Percentiles rank a stretch among this genome's conserved stretches.
These are phyloP conservation scores for Alternaria consortialis DNA, from an alignment of 2,329 filamentous ascomycete genomes.

Conservation along the genomic window DNA sequence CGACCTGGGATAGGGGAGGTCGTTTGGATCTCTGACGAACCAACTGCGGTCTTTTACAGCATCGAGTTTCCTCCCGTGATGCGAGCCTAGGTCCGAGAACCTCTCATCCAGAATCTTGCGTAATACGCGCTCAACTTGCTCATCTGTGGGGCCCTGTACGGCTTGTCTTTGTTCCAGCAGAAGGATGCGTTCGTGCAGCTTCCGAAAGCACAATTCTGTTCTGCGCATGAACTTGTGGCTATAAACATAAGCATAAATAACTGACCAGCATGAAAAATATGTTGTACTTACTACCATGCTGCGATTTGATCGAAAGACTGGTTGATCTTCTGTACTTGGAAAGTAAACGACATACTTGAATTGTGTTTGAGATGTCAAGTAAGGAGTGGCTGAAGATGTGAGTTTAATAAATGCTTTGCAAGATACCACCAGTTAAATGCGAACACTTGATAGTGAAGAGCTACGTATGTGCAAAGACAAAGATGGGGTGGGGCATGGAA, in stretches of 20 bases:
- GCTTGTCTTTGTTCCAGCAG: slow-evolving; percentile 39
- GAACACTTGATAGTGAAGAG: neutral
- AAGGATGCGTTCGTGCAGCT: slow-evolving; percentile 38
- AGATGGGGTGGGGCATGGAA: neutral
- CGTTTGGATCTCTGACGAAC: slow-evolving; percentile 30
- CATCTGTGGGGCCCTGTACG: slow-evolving; percentile 37
- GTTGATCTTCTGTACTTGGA: slow-evolving; percentile 45
- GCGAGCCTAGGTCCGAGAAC: slow-evolving; percentile 29
- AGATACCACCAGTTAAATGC: neutral
- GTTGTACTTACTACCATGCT: slow-evolving; percentile 43
- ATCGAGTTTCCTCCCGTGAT: slow-evolving; percentile 16
- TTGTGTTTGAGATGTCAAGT: neutral
- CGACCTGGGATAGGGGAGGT: slow-evolving; percentile 20
- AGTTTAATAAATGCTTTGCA: neutral
- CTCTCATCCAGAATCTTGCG: slow-evolving; percentile 48
- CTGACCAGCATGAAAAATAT: neutral
- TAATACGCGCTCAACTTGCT: slow-evolving; percentile 48
- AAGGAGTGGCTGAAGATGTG: neutral
- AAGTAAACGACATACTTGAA: slow-evolving; percentile 43
- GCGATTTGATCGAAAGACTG: slow-evolving; percentile 45
- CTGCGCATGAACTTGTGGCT: slow-evolving; percentile 45
- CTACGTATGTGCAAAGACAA: neutral
- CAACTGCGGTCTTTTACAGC: slow-evolving; percentile 24
- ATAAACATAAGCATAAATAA: slow-evolving; percentile 11
- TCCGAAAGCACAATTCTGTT: slow-evolving; percentile 41